Conservation (phyloP, 371 early-diverging fungal species). For the Zancudomyces culisetae region DNA sequence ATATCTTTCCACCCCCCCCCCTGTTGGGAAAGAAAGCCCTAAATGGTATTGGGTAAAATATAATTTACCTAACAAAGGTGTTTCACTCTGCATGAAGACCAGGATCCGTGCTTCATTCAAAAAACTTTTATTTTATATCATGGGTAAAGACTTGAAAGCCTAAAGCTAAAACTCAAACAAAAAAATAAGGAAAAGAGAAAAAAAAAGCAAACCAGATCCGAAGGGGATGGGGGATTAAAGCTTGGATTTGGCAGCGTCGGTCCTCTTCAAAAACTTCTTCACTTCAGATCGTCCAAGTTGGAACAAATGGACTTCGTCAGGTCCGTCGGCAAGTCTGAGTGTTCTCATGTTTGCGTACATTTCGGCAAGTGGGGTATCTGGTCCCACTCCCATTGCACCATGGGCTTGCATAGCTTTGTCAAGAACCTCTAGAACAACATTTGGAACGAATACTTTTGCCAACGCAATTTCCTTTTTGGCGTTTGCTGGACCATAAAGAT, state of each 20-base stretch:
- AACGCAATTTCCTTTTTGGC: slow-evolving; percentile 84
- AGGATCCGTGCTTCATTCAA: no score
- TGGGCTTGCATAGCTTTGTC: slow-evolving; percentile 82
- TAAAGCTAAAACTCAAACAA: no score
- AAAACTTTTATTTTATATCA: no score
- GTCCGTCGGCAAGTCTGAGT: slow-evolving; percentile 83
- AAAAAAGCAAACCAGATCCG: neutral
- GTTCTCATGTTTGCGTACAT: slow-evolving; percentile 69
- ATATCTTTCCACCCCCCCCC: no score
- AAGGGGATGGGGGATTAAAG: neutral
- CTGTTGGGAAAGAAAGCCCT: no score
- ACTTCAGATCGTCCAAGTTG: slow-evolving; percentile 53
- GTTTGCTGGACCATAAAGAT: slow-evolving; percentile 62
- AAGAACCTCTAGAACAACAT: slow-evolving; percentile 43
- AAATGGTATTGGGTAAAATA: no score
- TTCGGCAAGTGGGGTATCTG: slow-evolving; percentile 67
- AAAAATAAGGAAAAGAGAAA: no score
- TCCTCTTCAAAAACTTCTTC: slow-evolving; percentile 21
- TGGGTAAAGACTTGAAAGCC: no score
- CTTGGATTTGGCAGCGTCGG: slow-evolving; percentile 10
- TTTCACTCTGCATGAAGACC: no score
- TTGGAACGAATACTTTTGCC: slow-evolving; percentile 81
- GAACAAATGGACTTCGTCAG: slow-evolving; percentile 62
- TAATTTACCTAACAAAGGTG: no score
- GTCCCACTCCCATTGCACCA: slow-evolving; percentile 79